These are phyloP conservation scores for Albizia julibrissin DNA, from an alignment of 306 rosid species.

Conservation along the genomic window DNA sequence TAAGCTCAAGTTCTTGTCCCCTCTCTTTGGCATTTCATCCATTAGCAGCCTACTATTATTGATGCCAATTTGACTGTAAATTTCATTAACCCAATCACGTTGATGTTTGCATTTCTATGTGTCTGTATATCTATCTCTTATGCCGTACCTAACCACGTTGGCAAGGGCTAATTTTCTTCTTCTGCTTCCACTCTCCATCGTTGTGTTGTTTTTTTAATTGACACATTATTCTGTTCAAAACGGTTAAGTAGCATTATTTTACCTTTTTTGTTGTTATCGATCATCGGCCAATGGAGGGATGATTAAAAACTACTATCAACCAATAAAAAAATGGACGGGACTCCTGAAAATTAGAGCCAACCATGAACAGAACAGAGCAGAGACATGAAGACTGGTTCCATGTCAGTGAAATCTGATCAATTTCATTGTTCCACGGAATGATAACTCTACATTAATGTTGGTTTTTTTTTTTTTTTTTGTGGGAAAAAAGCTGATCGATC, in stretches of 20 bases:
- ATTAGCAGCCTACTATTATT: neutral
- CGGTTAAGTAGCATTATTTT: neutral
- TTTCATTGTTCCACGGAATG: neutral
- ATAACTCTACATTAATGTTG: neutral
- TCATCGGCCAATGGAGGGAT: neutral
- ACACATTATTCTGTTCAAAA: neutral
- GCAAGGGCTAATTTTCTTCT: neutral
- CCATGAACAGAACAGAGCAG: neutral
- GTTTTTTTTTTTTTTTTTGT: neutral
- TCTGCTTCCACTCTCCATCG: neutral
- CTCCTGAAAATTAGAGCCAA: neutral
- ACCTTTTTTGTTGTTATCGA: neutral
- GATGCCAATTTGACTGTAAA: neutral
- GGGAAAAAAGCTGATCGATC: neutral
- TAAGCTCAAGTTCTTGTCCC: conserved; percentile 21
- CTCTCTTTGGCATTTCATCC: conserved; percentile 10
- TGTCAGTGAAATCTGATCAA: neutral
- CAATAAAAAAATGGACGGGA: neutral
- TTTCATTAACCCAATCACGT: neutral
- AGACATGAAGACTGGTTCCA: neutral
- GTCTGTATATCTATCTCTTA: neutral
- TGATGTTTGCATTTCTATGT: neutral
- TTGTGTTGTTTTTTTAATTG: neutral
- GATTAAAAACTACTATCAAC: neutral
- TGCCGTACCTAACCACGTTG: neutral